Conservation (phyloP, 2,329 filamentous ascomycete species). For the Cladosporium sphaerospermum region DNA sequence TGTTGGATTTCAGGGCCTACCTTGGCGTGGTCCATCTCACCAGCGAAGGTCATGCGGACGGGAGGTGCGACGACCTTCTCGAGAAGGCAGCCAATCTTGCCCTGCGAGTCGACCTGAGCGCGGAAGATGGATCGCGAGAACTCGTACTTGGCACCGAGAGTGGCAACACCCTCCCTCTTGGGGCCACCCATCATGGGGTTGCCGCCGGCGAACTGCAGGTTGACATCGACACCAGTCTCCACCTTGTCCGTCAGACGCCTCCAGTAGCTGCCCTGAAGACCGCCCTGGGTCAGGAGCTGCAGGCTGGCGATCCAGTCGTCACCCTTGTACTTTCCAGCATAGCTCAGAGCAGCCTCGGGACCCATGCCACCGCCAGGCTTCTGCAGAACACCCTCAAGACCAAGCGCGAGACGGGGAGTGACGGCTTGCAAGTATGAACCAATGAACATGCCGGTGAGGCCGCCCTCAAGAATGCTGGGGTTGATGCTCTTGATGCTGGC, state of each 20-base stretch:
- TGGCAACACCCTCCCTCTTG: constrained; percentile 82
- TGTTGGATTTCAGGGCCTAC: constrained; percentile 49
- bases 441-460: constrained; percentile 89
- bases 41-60: constrained; percentile 89
- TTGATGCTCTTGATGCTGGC: constrained; percentile 91
- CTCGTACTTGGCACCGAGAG: constrained; percentile 94
- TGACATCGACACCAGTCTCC: constrained; percentile 92
- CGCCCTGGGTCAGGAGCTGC: constrained; percentile 82
- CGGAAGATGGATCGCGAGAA: constrained; percentile 94
- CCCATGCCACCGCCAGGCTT: constrained; percentile 74
- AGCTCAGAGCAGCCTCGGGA: constrained; percentile 86
- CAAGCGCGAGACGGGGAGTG: constrained; percentile 78
- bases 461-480: constrained; percentile 87
- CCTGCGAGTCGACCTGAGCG: constrained; percentile 90
- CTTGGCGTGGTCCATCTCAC: constrained; percentile 92
- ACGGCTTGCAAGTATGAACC: constrained; percentile 92
- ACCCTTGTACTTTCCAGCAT: constrained; percentile 85
- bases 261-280: constrained; percentile 90
- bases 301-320: constrained; percentile 88
- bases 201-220: constrained; percentile 65
- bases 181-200: constrained; percentile 64
- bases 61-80: constrained; percentile 95
- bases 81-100: constrained; percentile 84
- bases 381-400: constrained; percentile 91
- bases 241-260: constrained; percentile 86